These are phyloP conservation scores for Pelargonium citronellum DNA, from an alignment of 441 rosid species.

Conservation along the genomic window DNA sequence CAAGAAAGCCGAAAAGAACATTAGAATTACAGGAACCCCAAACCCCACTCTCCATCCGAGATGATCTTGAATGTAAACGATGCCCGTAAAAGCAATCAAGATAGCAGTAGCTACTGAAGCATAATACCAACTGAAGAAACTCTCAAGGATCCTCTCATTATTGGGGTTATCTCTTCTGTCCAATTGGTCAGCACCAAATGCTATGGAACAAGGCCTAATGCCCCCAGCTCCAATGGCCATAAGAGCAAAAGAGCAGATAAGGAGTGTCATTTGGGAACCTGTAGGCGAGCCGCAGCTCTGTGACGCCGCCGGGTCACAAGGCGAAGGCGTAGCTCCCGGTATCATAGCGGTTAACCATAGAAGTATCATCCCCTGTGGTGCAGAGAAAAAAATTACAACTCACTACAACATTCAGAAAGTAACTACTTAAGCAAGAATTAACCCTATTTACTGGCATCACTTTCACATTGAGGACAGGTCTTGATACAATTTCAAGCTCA, in stretches of 20 bases:
- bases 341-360: slow-evolving; percentile 81
- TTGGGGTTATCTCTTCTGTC: slow-evolving; percentile 59
- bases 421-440: no score
- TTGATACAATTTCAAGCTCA: no score
- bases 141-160: slow-evolving; percentile 62
- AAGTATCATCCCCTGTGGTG: slow-evolving; percentile 53
- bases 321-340: slow-evolving; percentile 51
- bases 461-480: no score
- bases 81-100: slow-evolving; percentile 59
- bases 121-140: slow-evolving; percentile 86
- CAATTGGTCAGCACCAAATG: slow-evolving; percentile 87
- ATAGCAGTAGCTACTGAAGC: slow-evolving; percentile 61
- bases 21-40: slow-evolving; percentile 70
- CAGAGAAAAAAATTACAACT: not conserved
- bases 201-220: slow-evolving; percentile 77
- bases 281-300: slow-evolving; percentile 46
- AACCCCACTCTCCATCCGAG: slow-evolving; percentile 78
- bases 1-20: slow-evolving; percentile 49
- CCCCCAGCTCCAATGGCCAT: slow-evolving; percentile 88
- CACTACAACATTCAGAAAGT: no score
- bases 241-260: slow-evolving; percentile 51
- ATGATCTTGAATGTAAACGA: slow-evolving; percentile 78
- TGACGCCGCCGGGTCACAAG: slow-evolving; percentile 28
- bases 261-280: slow-evolving; percentile 44
- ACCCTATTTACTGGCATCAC: no score